Base-by-base conservation (phyloP, 2,329 filamentous ascomycete species). In the Penicillium sp. region DNA sequence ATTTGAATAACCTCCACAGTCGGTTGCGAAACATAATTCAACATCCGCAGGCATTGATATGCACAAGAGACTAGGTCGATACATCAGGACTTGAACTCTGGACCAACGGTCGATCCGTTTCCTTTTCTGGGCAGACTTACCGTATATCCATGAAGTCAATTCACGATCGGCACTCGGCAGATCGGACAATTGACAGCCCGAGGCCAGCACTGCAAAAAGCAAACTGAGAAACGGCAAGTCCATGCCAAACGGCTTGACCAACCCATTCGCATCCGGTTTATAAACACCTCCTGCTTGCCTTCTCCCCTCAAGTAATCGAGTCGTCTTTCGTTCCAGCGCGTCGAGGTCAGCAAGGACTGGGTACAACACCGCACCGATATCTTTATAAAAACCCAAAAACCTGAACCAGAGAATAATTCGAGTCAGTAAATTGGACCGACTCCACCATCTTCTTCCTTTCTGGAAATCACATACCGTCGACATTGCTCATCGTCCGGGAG, bases 61-160 rank as follows among this genome's bases (percentile, higher is more conserved):
- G 84, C 84, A 74, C 86, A 88, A 69, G 86, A 88, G 10, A 87
- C 83, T 84, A 52, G 59, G 54, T 37, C 30, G 74, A 71, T 49
- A 22, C 28, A 51, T 62, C 49, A 66, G 62, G 35, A 55, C 25
- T 54, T 13, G 11, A 28, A 40, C 4, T 40, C 25, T 28, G 51
- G 33, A 6, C 38, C 35, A 19, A 28, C 37, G 7, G 35, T 52
- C 49, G 8, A n/a, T 25, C 51, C 8, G 1, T 38, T 38, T 40
- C 33, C 35, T 26, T 30, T 6, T 11, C 51, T 5, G 22, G 19
- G 30, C 38, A 16, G 10, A 74, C 81, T 61, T 71, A 84, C 83
- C 80, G 70, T 87, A 88, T 59, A 88, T 84, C 73, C 87, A 86
- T 28, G 86, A 88, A 14, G 85, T 87, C 70, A 88, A 73, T 70